Base-by-base conservation (phyloP, 2,329 filamentous ascomycete species). In the Verticillium alfalfae region DNA sequence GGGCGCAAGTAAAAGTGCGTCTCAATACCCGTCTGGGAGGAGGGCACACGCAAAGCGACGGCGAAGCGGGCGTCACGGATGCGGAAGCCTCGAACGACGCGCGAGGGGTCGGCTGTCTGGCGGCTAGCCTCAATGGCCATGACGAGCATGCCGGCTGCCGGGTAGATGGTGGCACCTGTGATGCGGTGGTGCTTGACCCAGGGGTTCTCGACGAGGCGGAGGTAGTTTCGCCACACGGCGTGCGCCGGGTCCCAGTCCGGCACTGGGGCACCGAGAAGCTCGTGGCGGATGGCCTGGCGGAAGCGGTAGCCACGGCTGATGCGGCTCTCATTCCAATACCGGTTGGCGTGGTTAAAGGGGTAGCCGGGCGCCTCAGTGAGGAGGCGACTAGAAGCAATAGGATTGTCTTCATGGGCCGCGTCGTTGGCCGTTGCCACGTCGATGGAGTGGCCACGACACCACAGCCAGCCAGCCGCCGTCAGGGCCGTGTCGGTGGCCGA, bases 131-230 rank as follows among this genome's bases (percentile, higher is more conserved):
- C 71, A 16, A 73, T 65, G 13, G 66, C 72, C 70, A 73, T 72
- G 13, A 66, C 63, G 15, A 70, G 58, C 67, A 69, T 71, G 13
- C 70, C 72, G 9, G 69, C 68, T 2, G 62, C 69, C 13, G 72
- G 72, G 60, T 71, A 73, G 5, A 76, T 54, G 7, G 70, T 67
- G 7, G 66, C 61, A 7, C 68, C 66, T n/a, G 67, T 54, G 34
- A 76, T 66, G 12, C 65, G 65, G 63, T 76, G 73, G 39, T 75
- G 65, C 58, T 68, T 64, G 3, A 75, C 57, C 74, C 74, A 76
- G 0, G 71, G 69, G 13, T 68, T 66, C 60, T 75, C 70, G 2
- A 58, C 64, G 1, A 68, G 13, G 2, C 66, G 63, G 12, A 69
- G 62, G 36, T 59, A 65, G 55, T 67, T 64, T 13, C 67, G 62